Conservation (phyloP, 192 early-diverging fungal species). For the Funneliformis geosporum region DNA sequence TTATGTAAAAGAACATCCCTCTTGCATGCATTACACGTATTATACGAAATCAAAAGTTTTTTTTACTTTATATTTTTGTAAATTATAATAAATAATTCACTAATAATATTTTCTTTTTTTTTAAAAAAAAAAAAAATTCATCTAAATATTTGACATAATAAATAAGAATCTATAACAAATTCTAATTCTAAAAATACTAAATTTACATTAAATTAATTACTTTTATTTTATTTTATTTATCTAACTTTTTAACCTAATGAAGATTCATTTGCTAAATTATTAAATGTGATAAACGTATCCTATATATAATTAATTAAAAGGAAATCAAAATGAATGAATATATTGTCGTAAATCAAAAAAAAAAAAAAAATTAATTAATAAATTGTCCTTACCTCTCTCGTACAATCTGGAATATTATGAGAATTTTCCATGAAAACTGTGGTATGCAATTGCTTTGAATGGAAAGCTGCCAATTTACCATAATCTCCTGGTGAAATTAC, state of each 20-base stretch:
- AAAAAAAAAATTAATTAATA: neutral
- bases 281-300: slow-evolving; percentile 12
- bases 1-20: no score
- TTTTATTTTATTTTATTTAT: no score
- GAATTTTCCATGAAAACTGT: neutral
- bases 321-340: neutral
- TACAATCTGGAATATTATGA: neutral
- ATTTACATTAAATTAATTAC: no score
- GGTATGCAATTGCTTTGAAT: slow-evolving; percentile 32
- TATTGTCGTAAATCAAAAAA: neutral
- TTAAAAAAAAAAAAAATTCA: no score
- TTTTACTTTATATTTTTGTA: no score
- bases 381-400: neutral
- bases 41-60: no score
- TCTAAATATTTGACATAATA: no score
- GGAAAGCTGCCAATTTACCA: slow-evolving; percentile 48
- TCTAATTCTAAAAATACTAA: no score
- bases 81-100: no score
- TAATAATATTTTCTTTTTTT: no score
- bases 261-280: neutral
- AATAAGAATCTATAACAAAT: no score
- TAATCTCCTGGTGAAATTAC: slow-evolving; percentile 32
- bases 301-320: neutral
- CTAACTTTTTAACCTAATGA: neutral
- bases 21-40: no score